Base-by-base conservation (phyloP, 208 protist genomes). In the Wallacemonas collosoma region DNA sequence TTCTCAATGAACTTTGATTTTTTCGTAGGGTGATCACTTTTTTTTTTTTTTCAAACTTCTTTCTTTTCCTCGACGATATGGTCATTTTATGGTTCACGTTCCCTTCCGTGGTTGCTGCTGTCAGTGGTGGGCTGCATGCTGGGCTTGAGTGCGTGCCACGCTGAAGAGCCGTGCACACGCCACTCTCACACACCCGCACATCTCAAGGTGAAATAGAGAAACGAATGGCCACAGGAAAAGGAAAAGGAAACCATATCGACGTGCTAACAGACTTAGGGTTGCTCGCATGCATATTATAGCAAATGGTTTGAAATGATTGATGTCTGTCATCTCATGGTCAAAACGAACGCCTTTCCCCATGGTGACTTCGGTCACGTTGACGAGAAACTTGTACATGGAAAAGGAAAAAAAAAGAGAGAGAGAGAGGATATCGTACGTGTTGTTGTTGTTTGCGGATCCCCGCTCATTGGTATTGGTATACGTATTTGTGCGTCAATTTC, bases 231-330 rank as follows among this genome's bases (percentile, higher is more conserved):
- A 68, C 17, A 55, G 53, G 26, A 51, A 66, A 14, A 44, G 9
- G 64, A 40, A 50, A 72, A 72, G 9, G 50, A 62, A 44, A 35
- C 36, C 36, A 50, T 50, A 12, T 50, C 45, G 45, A 50, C 12
- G 8, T 50, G 45, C 8, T 50, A 50, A 38, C 47, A 54, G 43
- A 38, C 54, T 35, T 39, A 17, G 48, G n/a, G 35, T 5, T 14
- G 17, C 40, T 68, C 8, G 8, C 36, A 70, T 68, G 45, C 45
- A 50, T 53, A 47, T 50, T 45, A 26, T 73, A 35, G 5, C 38
- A 54, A 26, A 8, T 53, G 35, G 64, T 70, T 74, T 44, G 41
- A 5, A 47, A 51, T 72, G 14, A 69, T 69, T 71, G 53, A 71
- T 55, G 62, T 71, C 14, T 72, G 26, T 26, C 26, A 26, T 26